Conservation (phyloP, 495 filamentous ascomycete genomes). For the Aspergillus wentii region DNA sequence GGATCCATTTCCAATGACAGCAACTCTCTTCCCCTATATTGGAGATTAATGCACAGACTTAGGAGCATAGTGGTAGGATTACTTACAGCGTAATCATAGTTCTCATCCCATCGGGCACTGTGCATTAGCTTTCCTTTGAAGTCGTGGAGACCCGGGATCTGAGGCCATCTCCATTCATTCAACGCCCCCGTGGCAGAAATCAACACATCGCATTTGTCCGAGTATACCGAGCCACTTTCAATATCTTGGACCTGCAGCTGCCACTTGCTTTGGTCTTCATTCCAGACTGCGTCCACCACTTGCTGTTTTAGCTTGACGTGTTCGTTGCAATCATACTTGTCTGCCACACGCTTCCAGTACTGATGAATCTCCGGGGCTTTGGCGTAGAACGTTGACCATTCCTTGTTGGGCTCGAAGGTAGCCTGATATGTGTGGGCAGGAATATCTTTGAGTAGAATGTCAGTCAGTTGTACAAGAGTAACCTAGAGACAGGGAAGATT, state of each 20-base stretch:
- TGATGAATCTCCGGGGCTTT: no score
- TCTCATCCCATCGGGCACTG: constrained; percentile 47
- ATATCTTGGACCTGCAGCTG: constrained; percentile 41
- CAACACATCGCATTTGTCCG: constrained; percentile 50
- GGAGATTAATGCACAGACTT: constrained; percentile 17
- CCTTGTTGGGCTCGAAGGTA: constrained; percentile 50
- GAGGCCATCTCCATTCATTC: constrained; percentile 53
- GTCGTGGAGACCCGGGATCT: constrained; percentile 46
- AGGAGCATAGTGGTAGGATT: constrained; percentile 12
- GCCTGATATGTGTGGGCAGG: constrained; percentile 47
- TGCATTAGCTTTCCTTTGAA: constrained; percentile 54
- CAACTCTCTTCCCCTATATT: constrained; percentile 42
- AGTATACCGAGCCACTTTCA: constrained; percentile 22
- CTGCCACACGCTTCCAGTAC: no score
- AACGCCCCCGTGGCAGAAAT: constrained; percentile 53
- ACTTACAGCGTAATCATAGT: constrained; percentile 26
- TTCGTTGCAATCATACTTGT: neutral
- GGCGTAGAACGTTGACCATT: neutral
- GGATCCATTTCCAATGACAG: constrained; percentile 50
- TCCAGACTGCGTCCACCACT: neutral
- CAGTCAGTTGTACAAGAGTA: neutral
- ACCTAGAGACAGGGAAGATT: neutral
- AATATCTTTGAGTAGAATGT: constrained; percentile 21
- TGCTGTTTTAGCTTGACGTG: neutral
- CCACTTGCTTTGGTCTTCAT: constrained; percentile 25